A percentile compares a stretch with the other conserved stretches of the same genome.
phyloP scores from a whole-genome alignment of 345 rosid genomes.

The Brassica rapa region DNA sequence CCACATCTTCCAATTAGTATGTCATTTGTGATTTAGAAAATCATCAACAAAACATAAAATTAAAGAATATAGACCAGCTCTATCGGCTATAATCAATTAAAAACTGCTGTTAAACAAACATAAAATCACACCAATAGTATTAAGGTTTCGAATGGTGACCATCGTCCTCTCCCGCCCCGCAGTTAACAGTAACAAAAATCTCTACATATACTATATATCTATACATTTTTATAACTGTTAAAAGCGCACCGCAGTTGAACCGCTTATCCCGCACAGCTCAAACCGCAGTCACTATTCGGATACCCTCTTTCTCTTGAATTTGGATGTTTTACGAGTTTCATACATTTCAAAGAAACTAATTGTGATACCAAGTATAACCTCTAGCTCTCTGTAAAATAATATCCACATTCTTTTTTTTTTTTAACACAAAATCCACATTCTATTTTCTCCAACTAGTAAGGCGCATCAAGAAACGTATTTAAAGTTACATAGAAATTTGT shows the following conservation, averaged over 20 bases:
- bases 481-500: too few species aligned
- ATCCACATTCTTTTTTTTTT: background rate
- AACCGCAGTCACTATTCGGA: too few species aligned
- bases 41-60: background rate
- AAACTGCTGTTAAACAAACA: background rate
- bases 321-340: background rate
- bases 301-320: background rate
- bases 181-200: too few species aligned
- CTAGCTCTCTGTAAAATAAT: background rate
- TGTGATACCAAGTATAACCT: background rate
- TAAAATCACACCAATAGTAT: background rate
- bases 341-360: background rate
- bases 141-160: too few species aligned
- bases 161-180: too few species aligned
- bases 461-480: background rate
- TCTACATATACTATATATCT: too few species aligned
- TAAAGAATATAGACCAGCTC: background rate
- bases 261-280: too few species aligned
- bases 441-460: background rate
- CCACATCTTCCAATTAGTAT: background rate
- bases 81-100: background rate
- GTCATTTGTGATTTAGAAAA: background rate
- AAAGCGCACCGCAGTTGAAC: too few species aligned
- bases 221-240: too few species aligned
- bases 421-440: background rate